Evolutionary conservation across 495 filamentous ascomycete genomes (phyloP), one percentile per base, ranked within the genome.

Genomic region (Talaromyces thailandensis): DNA sequence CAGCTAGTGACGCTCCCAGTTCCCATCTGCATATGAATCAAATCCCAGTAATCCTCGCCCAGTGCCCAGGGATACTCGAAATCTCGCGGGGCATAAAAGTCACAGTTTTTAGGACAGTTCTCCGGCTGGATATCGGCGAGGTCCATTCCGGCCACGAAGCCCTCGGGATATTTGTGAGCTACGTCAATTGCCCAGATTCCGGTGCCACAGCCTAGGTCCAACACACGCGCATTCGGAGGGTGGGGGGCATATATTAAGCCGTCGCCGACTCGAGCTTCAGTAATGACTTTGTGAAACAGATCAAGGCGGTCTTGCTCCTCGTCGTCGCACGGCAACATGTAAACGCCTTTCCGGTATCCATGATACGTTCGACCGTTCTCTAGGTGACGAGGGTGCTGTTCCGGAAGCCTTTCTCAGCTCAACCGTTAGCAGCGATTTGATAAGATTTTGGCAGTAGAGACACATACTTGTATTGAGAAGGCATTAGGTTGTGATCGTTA

Each of bases 101-200:
- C 81, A 78, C 66, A 92, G 65, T 73, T 93, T 84, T 64, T 81
- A 67, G 90, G 90, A 51, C 73, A 89, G 82, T 82, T 85, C 67
- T 82, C 75, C 4, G 93, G 93, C 67, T 96, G 92, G 60, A 93
- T 94, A 25, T 87, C 79, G 6, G 86, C 85, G 1, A 97, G 80
- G 73, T 96, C 93, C 9, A 91, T 79, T 5, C 90, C 91, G 37
- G 85, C 75, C 37, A 95, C 87, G 71, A 83, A 76, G 11, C 85
- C 76, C 40, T 85, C 70, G 18, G 76, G 77, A 66, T 86, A 88
- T 71, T 83, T 83, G 60, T 84, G 83, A 52, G 89, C 89, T 74
- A 96, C 87, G 65, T 94, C 88, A 67, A 95, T 93, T 23, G 85
- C 82, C 93, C 93, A 96, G 55, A 96, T 93, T 5, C 93, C 92